Percentiles rank a stretch among this genome's conserved stretches.
Evolutionary conservation across 768 basidiomycete genomes (phyloP).

Genomic region (Gelatoporia subvermispora): DNA sequence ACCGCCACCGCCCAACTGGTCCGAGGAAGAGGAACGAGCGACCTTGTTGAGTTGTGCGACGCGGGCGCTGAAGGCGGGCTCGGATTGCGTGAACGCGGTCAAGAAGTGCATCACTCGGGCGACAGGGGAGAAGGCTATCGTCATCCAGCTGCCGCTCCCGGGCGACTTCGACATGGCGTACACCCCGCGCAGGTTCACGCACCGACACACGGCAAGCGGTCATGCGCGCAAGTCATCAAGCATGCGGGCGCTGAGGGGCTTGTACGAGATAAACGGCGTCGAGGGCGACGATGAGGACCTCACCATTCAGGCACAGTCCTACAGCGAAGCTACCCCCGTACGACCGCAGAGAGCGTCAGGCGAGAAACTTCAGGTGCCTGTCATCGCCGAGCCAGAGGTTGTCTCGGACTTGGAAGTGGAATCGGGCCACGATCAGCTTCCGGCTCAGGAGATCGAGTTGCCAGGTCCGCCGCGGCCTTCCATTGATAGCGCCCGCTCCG

Average conservation of each 20-base stretch:
- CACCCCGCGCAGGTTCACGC: slow-evolving; percentile 45
- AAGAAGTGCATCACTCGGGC: slow-evolving; percentile 73
- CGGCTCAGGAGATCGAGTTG: slow-evolving; percentile 27
- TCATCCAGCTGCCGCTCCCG: slow-evolving; percentile 55
- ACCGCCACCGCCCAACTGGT: slow-evolving; percentile 37
- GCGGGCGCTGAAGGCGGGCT: slow-evolving; percentile 77
- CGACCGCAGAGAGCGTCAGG: background rate
- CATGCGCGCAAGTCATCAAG: slow-evolving; percentile 31
- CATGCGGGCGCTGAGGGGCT: slow-evolving; percentile 32
- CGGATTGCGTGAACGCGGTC: slow-evolving; percentile 84
- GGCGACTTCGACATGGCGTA: slow-evolving; percentile 42
- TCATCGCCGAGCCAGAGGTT: slow-evolving; percentile 3
- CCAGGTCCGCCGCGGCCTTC: slow-evolving; percentile 27
- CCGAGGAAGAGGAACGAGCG: slow-evolving; percentile 82
- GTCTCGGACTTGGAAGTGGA: slow-evolving; percentile 1
- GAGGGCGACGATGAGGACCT: slow-evolving; percentile 56
- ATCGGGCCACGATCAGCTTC: background rate
- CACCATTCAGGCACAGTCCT: slow-evolving; percentile 49
- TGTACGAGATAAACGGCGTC: slow-evolving; percentile 29
- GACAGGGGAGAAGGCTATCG: slow-evolving; percentile 54
- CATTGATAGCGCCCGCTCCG: slow-evolving; percentile 30
- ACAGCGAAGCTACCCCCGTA: slow-evolving; percentile 11
- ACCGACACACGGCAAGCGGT: slow-evolving; percentile 9
- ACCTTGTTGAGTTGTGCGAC: slow-evolving; percentile 82
- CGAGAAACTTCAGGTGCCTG: background rate